Evolutionary conservation across 1,139 yeast genomes (phyloP), one percentile per base, ranked within the genome.

Genomic region (Taphrina wiesneri): DNA sequence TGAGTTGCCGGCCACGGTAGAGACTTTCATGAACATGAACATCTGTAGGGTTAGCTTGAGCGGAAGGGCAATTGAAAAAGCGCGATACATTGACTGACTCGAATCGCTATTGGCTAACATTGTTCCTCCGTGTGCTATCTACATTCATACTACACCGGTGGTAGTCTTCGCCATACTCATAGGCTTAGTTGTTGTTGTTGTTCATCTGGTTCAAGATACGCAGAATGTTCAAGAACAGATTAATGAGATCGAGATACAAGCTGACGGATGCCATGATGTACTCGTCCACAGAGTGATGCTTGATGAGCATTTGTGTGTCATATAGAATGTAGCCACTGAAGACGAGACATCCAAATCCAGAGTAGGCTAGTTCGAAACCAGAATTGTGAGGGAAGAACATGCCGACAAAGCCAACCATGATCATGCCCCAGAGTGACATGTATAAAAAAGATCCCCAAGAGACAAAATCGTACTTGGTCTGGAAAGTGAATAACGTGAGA

Each of bases 231-330:
- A 90, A 76, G 79, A 90, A 90, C 77, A 90, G 81, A 77, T 90
- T 90, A 76, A 90, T 80, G 59, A 90, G 82, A 74, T 90, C 97
- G 80, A 90, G 81, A 75, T 90, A 90, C 68, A 90, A 81, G 70
- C 84, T 79, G 74, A 90, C 85, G 19, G 95, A 85, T 62, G 96
- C 90, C 57, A 88, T 85, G 21, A 92, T 82, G 72, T 90, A 96
- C 72, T 91, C 97, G 71, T 89, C 97, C 69, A 95, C 87, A 73
- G 88, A 88, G 72, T 83, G 87, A 67, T 86, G 87, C 73, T 89
- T 87, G 84, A 90, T 82, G 64, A 93, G 83, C 70, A 85, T 77
- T 77, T 90, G 96, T 30, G 96, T 90, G 75, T 90, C 97, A 63
- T 90, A 84, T 67, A 90, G 77, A 66, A 90, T 83, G 75, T 88